Base-by-base conservation (phyloP, 768 basidiomycete species). In the Ephemerocybe angulata region DNA sequence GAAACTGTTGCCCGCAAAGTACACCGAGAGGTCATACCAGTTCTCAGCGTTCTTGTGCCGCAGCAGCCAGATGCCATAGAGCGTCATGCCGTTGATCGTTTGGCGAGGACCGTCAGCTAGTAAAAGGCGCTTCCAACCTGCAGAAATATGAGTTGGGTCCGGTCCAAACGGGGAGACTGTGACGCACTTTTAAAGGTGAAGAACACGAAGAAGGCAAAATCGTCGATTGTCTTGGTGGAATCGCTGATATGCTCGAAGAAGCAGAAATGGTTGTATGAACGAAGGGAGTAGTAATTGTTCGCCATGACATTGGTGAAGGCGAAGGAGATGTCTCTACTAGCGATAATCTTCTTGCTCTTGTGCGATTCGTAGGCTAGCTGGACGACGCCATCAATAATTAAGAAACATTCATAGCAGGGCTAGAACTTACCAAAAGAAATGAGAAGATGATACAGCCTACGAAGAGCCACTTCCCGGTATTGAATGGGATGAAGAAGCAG, bases 121-220 rank as follows among this genome's bases (percentile, higher is more conserved):
- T n/a, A 76, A 61, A 22, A 76, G 56, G 6, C 76, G 70, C 51
- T 76, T 77, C 76, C 76, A 77, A 59, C 72, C 75, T 76, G 28
- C 28, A 10, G 44, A 35, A n/a, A 35, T 24, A 29, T 41, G 51
- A 47, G 25, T 55, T 41, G 28, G 33, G 24, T 33, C 15, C 38
- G 28, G 24, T 47, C 19, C 21, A 10, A 50, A 21, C 8, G 46
- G 11, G 46, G 15, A 17, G 42, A 47, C 17, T 46, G 8, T 1
- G 12, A 76, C 85, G 52, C 57, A 91, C 96, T 96, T 79, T 99
- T 99, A 82, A 99, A 98, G 1, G 89, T 90, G 73, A 99, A 99
- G 84, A 98, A 99, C 66, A 98, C 84, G 72, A 97, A 99, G 80
- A 98, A 98, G 30, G 96, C 95, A 71, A 99, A 94, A 65, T 97